phyloP scores from a whole-genome alignment of 768 basidiomycete species.

The Russula emetica region DNA sequence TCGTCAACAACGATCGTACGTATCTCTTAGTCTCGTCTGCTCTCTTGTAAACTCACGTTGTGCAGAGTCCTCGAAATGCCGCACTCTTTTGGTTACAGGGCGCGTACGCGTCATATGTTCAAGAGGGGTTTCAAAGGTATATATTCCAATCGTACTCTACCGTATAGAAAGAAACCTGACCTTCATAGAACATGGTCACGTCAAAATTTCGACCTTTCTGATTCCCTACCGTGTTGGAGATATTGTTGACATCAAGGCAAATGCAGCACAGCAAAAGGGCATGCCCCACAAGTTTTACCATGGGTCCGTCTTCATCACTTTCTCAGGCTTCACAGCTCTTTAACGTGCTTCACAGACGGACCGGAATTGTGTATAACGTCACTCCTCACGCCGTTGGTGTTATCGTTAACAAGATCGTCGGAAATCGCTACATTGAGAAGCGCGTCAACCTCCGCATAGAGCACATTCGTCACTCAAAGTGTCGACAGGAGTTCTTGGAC shows the following conservation, averaged over 20 bases:
- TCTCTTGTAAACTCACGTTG: conserved; percentile 11
- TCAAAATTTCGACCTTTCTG: conserved; percentile 90
- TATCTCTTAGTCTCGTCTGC: conserved; percentile 28
- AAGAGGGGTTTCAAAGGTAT: conserved; percentile 96
- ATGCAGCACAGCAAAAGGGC: conserved; percentile 98
- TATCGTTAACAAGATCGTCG: conserved; percentile 97
- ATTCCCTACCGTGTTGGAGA: conserved; percentile 93
- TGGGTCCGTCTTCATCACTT: conserved; percentile 56
- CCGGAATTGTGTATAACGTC: conserved; percentile 98
- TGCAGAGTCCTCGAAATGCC: conserved; percentile 77
- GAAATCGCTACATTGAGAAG: conserved; percentile 99
- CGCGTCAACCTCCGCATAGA: conserved; percentile 97
- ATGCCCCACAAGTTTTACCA: conserved; percentile 99
- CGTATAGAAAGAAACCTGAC: not conserved
- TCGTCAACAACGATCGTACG: conserved; percentile 39
- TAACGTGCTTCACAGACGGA: conserved; percentile 56
- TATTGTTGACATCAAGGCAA: conserved; percentile 99
- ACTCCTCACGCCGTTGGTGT: conserved; percentile 92
- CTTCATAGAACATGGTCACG: conserved; percentile 73
- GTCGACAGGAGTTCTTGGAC: conserved; percentile 95
- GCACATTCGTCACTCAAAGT: conserved; percentile 95
- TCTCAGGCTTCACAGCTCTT: not conserved
- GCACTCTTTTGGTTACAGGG: conserved; percentile 99
- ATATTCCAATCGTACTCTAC: conserved; percentile 30
- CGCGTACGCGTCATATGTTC: conserved; percentile 99